These are phyloP conservation scores for Leccinellum rugosiceps DNA, from an alignment of 768 basidiomycete species.

Conservation along the genomic window DNA sequence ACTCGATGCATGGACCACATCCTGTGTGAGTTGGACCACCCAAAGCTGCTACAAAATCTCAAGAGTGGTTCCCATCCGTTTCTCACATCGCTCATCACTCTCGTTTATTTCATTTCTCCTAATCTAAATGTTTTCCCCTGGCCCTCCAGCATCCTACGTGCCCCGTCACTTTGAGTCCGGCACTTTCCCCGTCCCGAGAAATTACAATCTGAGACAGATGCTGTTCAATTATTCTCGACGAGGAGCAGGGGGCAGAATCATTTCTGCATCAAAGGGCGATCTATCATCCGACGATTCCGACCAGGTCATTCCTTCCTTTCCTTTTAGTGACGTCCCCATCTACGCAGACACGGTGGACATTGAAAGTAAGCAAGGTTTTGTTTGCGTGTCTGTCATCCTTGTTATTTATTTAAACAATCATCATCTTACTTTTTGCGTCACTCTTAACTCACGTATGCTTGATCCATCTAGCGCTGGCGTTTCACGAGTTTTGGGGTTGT, in stretches of 20 bases:
- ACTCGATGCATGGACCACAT: constrained; percentile 1
- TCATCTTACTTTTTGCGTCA: no score
- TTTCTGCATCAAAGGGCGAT: neutral
- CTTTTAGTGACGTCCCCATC: constrained; percentile 25
- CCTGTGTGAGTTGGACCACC: constrained; percentile 5
- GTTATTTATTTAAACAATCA: no score
- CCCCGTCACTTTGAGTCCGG: constrained; percentile 22
- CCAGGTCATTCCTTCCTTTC: constrained; percentile 34
- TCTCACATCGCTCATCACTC: neutral
- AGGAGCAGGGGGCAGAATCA: neutral
- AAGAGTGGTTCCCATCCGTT: neutral
- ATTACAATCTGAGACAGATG: constrained; percentile 28
- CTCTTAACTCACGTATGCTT: neutral
- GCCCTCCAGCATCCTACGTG: constrained; percentile 8
- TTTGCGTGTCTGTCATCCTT: neutral
- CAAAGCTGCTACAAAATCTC: constrained; percentile 14
- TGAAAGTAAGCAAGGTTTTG: constrained; percentile 31
- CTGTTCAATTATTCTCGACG: constrained; percentile 20
- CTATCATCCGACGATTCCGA: constrained; percentile 6
- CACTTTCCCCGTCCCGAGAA: constrained; percentile 27
- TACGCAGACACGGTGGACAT: constrained; percentile 43
- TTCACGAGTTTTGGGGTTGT: constrained; percentile 33
- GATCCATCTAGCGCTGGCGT: constrained; percentile 28
- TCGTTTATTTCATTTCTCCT: neutral
- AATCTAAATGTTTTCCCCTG: neutral